These are phyloP conservation scores for Pestalotiopsis sp. DNA, from an alignment of 2,329 filamentous ascomycete genomes.

Conservation along the genomic window DNA sequence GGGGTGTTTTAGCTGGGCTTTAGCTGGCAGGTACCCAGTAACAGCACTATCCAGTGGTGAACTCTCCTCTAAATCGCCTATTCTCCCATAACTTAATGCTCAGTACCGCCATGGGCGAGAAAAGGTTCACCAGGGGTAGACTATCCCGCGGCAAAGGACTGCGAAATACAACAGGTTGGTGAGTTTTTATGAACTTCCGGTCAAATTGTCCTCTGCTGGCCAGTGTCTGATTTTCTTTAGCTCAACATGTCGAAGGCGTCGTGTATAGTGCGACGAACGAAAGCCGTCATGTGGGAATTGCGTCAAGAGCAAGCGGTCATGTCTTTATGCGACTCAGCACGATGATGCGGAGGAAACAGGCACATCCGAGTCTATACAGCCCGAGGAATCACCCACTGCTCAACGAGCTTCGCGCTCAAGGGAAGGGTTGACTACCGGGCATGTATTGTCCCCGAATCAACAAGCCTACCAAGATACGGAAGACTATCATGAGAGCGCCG, in stretches of 20 bases:
- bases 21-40: no score
- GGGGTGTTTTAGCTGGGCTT: no score
- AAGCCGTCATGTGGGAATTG: not conserved
- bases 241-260: not conserved
- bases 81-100: no score
- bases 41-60: no score
- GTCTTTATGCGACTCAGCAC: not conserved
- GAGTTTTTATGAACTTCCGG: not conserved
- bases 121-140: not conserved
- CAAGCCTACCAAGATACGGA: not conserved
- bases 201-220: not conserved
- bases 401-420: not conserved
- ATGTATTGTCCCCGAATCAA: not conserved
- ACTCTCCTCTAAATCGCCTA: no score
- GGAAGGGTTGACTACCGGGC: not conserved
- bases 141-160: not conserved
- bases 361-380: not conserved
- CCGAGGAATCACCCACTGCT: not conserved
- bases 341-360: not conserved
- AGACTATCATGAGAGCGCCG: not conserved
- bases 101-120: not conserved
- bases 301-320: not conserved
- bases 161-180: not conserved
- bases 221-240: not conserved
- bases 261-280: not conserved